Evolutionary conservation across 192 early-diverging fungal species (phyloP).

Genomic region (Backusella sp.): DNA sequence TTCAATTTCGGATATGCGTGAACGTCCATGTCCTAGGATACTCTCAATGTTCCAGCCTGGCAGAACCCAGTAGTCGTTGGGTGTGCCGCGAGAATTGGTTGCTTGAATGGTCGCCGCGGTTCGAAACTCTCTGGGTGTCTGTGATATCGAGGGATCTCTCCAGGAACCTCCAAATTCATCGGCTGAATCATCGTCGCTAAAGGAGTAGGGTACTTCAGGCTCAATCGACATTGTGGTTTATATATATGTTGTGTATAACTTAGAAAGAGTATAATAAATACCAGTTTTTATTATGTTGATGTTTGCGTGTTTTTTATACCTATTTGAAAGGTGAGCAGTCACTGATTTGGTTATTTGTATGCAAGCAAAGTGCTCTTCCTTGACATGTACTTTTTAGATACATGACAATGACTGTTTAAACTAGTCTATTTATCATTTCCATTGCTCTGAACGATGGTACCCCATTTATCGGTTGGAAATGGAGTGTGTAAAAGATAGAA

Average conservation of each 20-base stretch:
- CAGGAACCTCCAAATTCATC: not conserved
- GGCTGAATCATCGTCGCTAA: not conserved
- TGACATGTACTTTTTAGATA: too few species aligned
- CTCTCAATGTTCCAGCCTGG: not conserved
- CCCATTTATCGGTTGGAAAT: too few species aligned
- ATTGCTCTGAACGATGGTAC: too few species aligned
- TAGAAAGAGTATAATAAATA: not conserved
- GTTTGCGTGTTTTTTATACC: too few species aligned
- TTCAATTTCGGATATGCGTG: slow-evolving; percentile 24
- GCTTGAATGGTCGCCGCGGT: not conserved
- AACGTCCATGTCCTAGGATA: slow-evolving; percentile 22
- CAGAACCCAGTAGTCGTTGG: slow-evolving; percentile 41
- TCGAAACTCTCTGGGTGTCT: not conserved
- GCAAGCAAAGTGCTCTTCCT: too few species aligned
- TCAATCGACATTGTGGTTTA: slow-evolving; percentile 5
- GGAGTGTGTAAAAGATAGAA: too few species aligned
- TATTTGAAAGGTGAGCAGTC: too few species aligned
- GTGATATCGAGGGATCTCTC: not conserved
- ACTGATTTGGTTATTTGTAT: too few species aligned
- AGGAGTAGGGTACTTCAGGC: slow-evolving; percentile 23
- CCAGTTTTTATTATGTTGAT: too few species aligned
- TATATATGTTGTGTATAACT: not conserved
- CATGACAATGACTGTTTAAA: too few species aligned
- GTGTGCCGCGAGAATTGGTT: not conserved
- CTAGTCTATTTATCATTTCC: too few species aligned